Evolutionary conservation across 2,329 filamentous ascomycete genomes (phyloP), one percentile per base, ranked within the genome.

Genomic region (Rutstroemia sydowiana): DNA sequence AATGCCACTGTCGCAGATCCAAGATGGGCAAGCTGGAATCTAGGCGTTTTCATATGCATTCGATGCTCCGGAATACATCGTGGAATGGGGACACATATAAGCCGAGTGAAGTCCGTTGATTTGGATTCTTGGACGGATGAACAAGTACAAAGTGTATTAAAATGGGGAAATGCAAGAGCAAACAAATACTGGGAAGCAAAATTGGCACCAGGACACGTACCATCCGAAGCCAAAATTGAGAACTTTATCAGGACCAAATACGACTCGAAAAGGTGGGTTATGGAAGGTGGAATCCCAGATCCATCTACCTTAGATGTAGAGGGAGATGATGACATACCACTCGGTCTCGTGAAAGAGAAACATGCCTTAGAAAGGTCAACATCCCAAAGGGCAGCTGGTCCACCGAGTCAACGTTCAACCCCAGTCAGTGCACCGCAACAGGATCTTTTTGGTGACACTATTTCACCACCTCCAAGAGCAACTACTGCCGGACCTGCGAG

Each of bases 131-230:
- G 93, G 93, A 98, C 93, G 57, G 93, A 98, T 69, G 93, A 98
- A 70, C 93, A 98, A 74, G 76, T 97, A 55, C 85, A 93, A 70
- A 96, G 88, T 70, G 85, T 98, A 60, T 70, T 98, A 58, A 88
- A 81, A 74, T 98, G 93, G 95, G 93, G 93, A 55, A 98, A 98
- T 69, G 81, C 86, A 51, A 85, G 91, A 69, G 93, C 93, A 52
- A 98, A 98, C 75, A 97, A 95, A 76, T 95, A 97, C 70, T 98
- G 92, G 92, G 95, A 98, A 71, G 82, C 88, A 57, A 98, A 97
- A 73, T 73, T 98, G 65, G 90, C 92, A 2, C 73, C 85, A 13
- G 91, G 91, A 54, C 93, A 98, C 70, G 82, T 92, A 43, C 93
- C 93, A 1, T 95, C 92, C 20, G 95, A 98, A 74, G 81, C 87